Evolutionary conservation across 2,329 filamentous ascomycete genomes (phyloP).

Genomic region (Pyrenophora graminea): DNA sequence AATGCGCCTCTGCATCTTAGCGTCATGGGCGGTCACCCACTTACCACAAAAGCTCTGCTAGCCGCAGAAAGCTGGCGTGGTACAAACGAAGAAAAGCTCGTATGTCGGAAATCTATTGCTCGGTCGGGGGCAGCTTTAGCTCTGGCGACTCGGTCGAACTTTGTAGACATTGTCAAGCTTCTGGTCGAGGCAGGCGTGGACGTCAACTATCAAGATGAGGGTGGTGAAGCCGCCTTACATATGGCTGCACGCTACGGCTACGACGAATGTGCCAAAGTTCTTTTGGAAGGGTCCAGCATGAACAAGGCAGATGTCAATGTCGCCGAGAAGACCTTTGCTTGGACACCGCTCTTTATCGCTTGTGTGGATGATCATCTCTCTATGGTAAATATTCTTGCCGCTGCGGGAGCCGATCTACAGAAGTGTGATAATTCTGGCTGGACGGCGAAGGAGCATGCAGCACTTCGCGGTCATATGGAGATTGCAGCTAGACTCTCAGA

Average conservation of each 20-base stretch:
- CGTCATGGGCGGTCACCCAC: conserved; percentile 85
- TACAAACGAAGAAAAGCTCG: conserved; percentile 63
- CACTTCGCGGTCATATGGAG: conserved; percentile 81
- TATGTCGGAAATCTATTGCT: conserved; percentile 70
- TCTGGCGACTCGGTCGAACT: conserved; percentile 86
- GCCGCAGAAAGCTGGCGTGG: conserved; percentile 79
- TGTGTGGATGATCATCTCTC: conserved; percentile 82
- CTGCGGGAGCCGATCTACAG: conserved; percentile 75
- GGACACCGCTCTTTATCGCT: conserved; percentile 94
- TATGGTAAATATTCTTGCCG: conserved; percentile 76
- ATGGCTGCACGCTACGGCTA: conserved; percentile 89
- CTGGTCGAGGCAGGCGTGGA: conserved; percentile 89
- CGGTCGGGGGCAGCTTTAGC: conserved; percentile 88
- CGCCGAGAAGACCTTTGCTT: conserved; percentile 81
- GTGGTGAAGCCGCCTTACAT: conserved; percentile 89
- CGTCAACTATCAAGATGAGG: conserved; percentile 89
- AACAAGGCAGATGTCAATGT: conserved; percentile 79
- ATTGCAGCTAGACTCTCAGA: conserved; percentile 73
- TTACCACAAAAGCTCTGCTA: conserved; percentile 81
- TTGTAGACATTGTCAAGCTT: conserved; percentile 79
- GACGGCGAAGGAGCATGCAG: conserved; percentile 92
- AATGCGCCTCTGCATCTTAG: conserved; percentile 89
- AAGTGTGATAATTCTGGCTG: conserved; percentile 85
- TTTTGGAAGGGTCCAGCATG: conserved; percentile 70
- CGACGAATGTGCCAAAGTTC: conserved; percentile 73